A percentile compares a stretch with the other conserved stretches of the same genome.
Evolutionary conservation across 202 grass and related monocot species (phyloP).

Genomic region (Dendrocalamus latiflorus): DNA sequence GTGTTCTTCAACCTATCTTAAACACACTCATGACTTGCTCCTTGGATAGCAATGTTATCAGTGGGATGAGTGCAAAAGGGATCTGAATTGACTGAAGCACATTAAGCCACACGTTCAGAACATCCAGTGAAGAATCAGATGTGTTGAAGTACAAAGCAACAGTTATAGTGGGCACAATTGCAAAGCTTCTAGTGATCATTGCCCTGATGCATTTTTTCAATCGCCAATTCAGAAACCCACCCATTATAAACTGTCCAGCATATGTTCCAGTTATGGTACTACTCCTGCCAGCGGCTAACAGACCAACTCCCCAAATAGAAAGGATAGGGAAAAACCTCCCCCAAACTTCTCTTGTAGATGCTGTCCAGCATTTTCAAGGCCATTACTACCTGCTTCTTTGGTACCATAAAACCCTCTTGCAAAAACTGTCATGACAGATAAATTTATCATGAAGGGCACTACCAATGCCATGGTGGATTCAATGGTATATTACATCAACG

Average conservation of each 20-base stretch:
- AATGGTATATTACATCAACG: constrained; percentile 85
- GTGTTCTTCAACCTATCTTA: constrained; percentile 57
- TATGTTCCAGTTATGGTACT: constrained; percentile 94
- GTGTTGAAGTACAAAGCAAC: constrained; percentile 68
- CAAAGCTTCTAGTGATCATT: constrained; percentile 71
- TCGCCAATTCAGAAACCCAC: constrained; percentile 71
- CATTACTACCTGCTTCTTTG: constrained; percentile 64
- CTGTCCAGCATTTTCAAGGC: constrained; percentile 79
- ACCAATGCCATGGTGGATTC: constrained; percentile 70
- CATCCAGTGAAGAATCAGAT: constrained; percentile 68
- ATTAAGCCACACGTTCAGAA: constrained; percentile 89
- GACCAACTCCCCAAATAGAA: constrained; percentile 83
- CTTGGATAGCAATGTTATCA: constrained; percentile 78
- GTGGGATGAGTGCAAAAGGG: constrained; percentile 78
- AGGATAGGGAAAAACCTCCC: constrained; percentile 72
- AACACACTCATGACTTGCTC: constrained; percentile 82
- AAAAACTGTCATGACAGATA: constrained; percentile 80
- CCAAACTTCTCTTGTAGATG: constrained; percentile 82
- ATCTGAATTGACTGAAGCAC: constrained; percentile 85
- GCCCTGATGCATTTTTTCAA: constrained; percentile 85
- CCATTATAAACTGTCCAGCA: constrained; percentile 95
- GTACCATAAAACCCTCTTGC: constrained; percentile 82
- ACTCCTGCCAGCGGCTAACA: constrained; percentile 70
- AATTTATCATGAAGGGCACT: constrained; percentile 80
- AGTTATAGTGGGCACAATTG: constrained; percentile 78